A percentile compares a stretch with the other conserved stretches of the same genome.
These are phyloP conservation scores for Cystobasidium slooffiae DNA, from an alignment of 1,284 basidiomycete species.

Conservation along the genomic window DNA sequence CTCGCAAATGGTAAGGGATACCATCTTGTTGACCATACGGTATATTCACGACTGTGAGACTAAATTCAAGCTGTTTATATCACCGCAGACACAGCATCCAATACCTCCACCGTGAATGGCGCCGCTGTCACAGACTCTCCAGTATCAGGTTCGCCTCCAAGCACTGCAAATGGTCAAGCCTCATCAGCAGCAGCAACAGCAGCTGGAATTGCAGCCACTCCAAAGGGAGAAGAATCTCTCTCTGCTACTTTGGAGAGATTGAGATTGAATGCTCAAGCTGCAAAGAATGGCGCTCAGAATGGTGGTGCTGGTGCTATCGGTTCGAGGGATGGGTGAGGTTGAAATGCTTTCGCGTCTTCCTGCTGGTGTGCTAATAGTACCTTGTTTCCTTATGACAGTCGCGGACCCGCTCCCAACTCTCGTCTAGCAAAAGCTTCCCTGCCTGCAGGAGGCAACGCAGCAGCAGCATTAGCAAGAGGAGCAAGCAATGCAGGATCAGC, in stretches of 20 bases:
- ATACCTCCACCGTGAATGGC: background rate
- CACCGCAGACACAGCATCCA: background rate
- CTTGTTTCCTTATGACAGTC: background rate
- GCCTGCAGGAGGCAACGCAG: slow-evolving; percentile 33
- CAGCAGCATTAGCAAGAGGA: slow-evolving; percentile 25
- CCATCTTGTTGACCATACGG: too few species aligned
- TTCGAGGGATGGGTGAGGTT: slow-evolving; percentile 19
- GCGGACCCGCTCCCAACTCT: slow-evolving; percentile 33
- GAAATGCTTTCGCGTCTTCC: background rate
- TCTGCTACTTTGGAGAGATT: slow-evolving; percentile 37
- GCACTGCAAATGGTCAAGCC: slow-evolving; percentile 2
- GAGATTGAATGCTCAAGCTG: slow-evolving; percentile 41
- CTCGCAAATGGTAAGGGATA: too few species aligned
- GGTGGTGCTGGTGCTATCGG: slow-evolving; percentile 40
- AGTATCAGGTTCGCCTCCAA: slow-evolving; percentile 14
- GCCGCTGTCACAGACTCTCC: slow-evolving; percentile 17
- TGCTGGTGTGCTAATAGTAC: background rate
- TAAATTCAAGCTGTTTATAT: slow-evolving; percentile 10
- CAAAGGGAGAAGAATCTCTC: slow-evolving; percentile 37
- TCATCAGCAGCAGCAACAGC: background rate
- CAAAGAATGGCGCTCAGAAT: slow-evolving; percentile 42
- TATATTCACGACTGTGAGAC: background rate
- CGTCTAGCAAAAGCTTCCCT: slow-evolving; percentile 35
- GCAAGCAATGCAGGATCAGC: slow-evolving; percentile 23
- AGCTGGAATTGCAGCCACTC: slow-evolving; percentile 23